Conservation (phyloP, 331 rosid species). For the Malus hybrid region DNA sequence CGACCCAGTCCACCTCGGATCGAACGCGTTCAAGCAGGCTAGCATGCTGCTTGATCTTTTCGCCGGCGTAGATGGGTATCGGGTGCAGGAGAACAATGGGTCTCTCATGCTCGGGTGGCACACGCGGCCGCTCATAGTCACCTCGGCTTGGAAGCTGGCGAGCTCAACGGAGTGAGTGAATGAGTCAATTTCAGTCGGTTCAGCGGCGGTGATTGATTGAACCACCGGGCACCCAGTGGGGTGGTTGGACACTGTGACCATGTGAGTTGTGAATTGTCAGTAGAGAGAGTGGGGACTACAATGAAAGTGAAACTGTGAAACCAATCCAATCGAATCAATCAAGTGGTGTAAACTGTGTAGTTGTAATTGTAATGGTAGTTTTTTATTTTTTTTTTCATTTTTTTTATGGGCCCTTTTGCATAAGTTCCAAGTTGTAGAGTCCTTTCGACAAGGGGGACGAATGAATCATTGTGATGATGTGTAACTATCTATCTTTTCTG, state of each 20-base stretch:
- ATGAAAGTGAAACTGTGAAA: neutral
- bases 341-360: neutral
- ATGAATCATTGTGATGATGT: neutral
- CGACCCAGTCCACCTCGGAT: slow-evolving; percentile 67
- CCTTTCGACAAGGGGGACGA: neutral
- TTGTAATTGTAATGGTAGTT: neutral
- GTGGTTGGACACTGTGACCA: neutral
- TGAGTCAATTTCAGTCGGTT: neutral
- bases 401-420: neutral
- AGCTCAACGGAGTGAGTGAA: slow-evolving; percentile 19
- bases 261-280: neutral
- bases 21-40: slow-evolving; percentile 80
- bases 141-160: slow-evolving; percentile 75
- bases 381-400: neutral
- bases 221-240: neutral
- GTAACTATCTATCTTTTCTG: neutral
- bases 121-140: slow-evolving; percentile 74
- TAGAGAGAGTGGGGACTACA: neutral
- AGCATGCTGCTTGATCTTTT: slow-evolving; percentile 57
- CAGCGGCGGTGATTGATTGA: neutral
- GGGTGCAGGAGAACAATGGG: slow-evolving; percentile 72
- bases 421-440: neutral
- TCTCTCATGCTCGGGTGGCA: slow-evolving; percentile 89
- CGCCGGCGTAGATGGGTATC: slow-evolving; percentile 65
- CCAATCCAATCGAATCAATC: neutral